Evolutionary conservation across 352 stramenopile genomes (phyloP).

Genomic region (Saprolegnia parasitica): DNA sequence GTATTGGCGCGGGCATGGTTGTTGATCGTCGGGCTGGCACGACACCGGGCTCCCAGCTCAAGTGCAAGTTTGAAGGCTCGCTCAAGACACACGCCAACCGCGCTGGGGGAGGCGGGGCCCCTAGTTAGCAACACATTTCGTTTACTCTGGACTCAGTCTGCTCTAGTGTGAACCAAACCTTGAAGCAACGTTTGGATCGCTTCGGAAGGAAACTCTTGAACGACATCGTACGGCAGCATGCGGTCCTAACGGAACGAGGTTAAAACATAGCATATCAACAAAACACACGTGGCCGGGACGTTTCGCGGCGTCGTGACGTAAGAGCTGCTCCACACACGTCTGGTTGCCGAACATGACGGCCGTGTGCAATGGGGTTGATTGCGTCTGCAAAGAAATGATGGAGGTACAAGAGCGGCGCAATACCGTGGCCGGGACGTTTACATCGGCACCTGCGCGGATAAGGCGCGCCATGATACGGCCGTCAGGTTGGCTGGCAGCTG

Average conservation of each 20-base stretch:
- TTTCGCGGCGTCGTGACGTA: slow-evolving; percentile 37
- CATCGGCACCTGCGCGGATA: slow-evolving; percentile 43
- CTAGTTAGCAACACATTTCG: neutral
- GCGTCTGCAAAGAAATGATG: slow-evolving; percentile 29
- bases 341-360: slow-evolving; percentile 43
- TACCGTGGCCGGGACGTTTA: slow-evolving; percentile 39
- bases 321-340: slow-evolving; percentile 38
- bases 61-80: slow-evolving; percentile 19
- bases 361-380: slow-evolving; percentile 42
- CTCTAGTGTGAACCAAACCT: slow-evolving; percentile 29
- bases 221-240: slow-evolving; percentile 44
- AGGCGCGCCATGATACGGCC: slow-evolving; percentile 41
- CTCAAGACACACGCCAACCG: slow-evolving; percentile 4
- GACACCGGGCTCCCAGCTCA: slow-evolving; percentile 15
- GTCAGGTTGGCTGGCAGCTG: slow-evolving; percentile 37
- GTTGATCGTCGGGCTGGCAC: neutral
- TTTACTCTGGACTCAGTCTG: neutral
- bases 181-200: slow-evolving; percentile 43
- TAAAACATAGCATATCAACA: neutral
- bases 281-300: neutral
- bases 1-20: neutral
- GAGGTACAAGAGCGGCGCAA: neutral
- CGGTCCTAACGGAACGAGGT: slow-evolving; percentile 30
- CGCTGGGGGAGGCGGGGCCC: neutral
- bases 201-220: slow-evolving; percentile 37